Evolutionary conservation across 345 rosid genomes (phyloP), one percentile per base, ranked within the genome.

Genomic region (Tarenaya hassleriana): DNA sequence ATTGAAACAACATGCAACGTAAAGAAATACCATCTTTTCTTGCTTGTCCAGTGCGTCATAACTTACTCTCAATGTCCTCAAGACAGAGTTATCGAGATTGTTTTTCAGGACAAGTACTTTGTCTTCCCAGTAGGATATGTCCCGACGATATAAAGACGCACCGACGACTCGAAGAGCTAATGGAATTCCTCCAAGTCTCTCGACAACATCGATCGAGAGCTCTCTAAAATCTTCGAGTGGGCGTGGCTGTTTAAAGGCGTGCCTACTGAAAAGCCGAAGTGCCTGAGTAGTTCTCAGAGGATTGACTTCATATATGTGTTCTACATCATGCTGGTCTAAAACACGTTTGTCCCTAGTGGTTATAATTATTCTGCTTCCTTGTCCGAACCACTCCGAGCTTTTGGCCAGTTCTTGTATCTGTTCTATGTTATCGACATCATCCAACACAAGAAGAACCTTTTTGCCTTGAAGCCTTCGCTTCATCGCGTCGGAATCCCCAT

Each of bases 111-210:
- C 27, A 7, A 44, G 43, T 4, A 65, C 55, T 10, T 58, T 58
- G 38, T 52, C 70, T 52, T 58, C 55, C 69, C 70, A 65, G 6
- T 4, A 65, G 13, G 51, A 50, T 1, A 45, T 8, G 20, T 58
- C 50, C n/a, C 69, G 50, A 1, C 60, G 49, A 34, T 65, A 65
- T 7, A 73, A 19, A 58, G 69, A 65, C 8, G 69, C 63, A 13
- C 72, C 72, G 15, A 69, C 43, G 4, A 66, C 64, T 73, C 57
- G 62, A 41, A 69, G 37, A 44, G 78, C 69, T 46, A 73, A 35
- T 0, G 74, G 78, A 58, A 73, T 63, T 29, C 78, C 78, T 45
- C 60, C 60, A 33, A 68, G 67, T 16, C 52, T 58, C 32, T 49
- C 42, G 10, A 73, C 63, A 12, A 59, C 47, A 18, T 32, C 54